A percentile compares a stretch with the other conserved stretches of the same genome.
These are phyloP conservation scores for Oryza australiensis DNA, from an alignment of 176 grass and related monocot genomes.

Conservation along the genomic window DNA sequence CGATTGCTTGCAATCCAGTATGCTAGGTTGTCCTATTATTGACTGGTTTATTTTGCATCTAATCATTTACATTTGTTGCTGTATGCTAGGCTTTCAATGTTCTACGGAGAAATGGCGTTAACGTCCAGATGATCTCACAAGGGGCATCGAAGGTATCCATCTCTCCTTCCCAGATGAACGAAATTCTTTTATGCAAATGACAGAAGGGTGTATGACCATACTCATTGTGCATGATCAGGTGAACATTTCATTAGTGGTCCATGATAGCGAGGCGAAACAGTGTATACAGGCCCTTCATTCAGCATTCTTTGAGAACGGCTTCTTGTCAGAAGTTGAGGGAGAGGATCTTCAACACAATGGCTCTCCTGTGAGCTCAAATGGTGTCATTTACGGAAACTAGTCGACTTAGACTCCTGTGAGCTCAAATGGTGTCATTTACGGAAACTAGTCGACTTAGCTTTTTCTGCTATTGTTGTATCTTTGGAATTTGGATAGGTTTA, in stretches of 20 bases:
- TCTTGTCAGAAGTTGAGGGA: slow-evolving; percentile 61
- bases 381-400: slow-evolving; percentile 32
- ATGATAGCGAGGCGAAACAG: slow-evolving; percentile 83
- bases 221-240: slow-evolving; percentile 48
- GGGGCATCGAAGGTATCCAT: slow-evolving; percentile 84
- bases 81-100: slow-evolving; percentile 76
- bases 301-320: slow-evolving; percentile 84
- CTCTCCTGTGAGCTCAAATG: slow-evolving; percentile 30
- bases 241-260: slow-evolving; percentile 91
- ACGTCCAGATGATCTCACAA: slow-evolving; percentile 99
- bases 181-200: background rate
- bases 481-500: slow-evolving; percentile 21
- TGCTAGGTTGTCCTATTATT: background rate
- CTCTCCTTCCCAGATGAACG: background rate
- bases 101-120: slow-evolving; percentile 73
- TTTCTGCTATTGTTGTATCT: background rate
- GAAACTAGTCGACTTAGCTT: slow-evolving; percentile 42
- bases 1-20: background rate
- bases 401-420: slow-evolving; percentile 25
- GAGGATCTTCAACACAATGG: slow-evolving; percentile 40
- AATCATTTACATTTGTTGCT: background rate
- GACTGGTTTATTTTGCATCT: background rate
- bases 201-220: background rate
- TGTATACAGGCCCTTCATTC: slow-evolving; percentile 80
- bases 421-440: slow-evolving; percentile 26